Evolutionary conservation across 805 yeast genomes (phyloP).

Genomic region (Cyberlindnera nakhonratchasimensis): DNA sequence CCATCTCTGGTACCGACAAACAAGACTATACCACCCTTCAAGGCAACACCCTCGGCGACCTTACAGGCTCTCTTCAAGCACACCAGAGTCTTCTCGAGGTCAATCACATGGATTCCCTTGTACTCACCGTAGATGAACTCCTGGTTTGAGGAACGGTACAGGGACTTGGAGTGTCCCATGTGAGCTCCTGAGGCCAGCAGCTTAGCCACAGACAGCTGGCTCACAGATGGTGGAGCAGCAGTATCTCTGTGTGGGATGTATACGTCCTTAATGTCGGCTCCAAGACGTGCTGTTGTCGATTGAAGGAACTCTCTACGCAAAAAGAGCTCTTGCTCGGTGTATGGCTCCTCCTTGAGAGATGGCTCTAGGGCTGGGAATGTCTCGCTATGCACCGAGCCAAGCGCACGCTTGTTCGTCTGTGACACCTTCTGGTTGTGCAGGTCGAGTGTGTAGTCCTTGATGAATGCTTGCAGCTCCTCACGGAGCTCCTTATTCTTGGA

Average conservation of each 20-base stretch:
- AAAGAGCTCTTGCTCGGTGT: constrained; percentile 72
- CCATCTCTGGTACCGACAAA: constrained; percentile 83
- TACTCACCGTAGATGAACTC: constrained; percentile 86
- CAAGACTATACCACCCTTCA: constrained; percentile 79
- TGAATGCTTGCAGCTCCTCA: constrained; percentile 19
- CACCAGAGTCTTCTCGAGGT: constrained; percentile 76
- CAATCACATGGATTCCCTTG: constrained; percentile 88
- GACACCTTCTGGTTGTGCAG: constrained; percentile 17
- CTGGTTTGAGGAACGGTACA: constrained; percentile 78
- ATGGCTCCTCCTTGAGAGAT: constrained; percentile 59
- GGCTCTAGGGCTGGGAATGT: constrained; percentile 61
- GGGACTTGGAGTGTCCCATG: constrained; percentile 81
- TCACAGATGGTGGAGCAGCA: constrained; percentile 51
- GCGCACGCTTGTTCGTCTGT: constrained; percentile 10
- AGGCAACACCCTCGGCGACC: constrained; percentile 79
- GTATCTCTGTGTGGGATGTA: constrained; percentile 70
- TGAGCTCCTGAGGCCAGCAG: constrained; percentile 92
- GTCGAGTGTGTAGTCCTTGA: constrained; percentile 22
- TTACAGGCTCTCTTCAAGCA: constrained; percentile 78
- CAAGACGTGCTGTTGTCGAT: constrained; percentile 50
- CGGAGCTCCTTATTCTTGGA: constrained; percentile 21
- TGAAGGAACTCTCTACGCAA: constrained; percentile 69
- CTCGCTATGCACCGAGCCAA: constrained; percentile 16
- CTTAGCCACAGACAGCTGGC: constrained; percentile 61
- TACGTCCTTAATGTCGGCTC: constrained; percentile 58